phyloP scores from a whole-genome alignment of 2,329 filamentous ascomycete genomes.

The Dactylellina haptotyla region DNA sequence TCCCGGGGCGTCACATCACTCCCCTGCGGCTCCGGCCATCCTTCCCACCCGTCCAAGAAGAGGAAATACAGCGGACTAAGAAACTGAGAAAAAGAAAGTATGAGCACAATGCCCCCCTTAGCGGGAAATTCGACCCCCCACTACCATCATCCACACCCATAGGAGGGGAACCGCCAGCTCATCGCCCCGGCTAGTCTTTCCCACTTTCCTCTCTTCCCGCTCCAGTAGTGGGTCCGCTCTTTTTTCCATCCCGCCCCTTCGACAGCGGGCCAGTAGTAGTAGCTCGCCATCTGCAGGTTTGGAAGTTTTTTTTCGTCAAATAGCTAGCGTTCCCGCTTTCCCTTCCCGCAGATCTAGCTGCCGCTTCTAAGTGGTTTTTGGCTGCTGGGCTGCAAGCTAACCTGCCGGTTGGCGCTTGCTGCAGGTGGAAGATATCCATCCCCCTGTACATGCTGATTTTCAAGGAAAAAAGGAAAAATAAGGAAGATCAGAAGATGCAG shows the following conservation, averaged over 20 bases:
- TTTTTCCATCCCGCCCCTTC: neutral
- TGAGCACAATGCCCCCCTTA: conserved; percentile 1
- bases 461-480: conserved; percentile 8
- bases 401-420: conserved; percentile 4
- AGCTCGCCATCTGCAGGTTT: no score
- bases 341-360: conserved; percentile 48
- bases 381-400: conserved; percentile 7
- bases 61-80: conserved; percentile 4
- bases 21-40: conserved; percentile 2
- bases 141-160: conserved; percentile 7
- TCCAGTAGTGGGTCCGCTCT: conserved; percentile 43
- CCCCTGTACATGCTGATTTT: neutral
- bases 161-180: conserved; percentile 25
- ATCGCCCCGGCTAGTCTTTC: conserved; percentile 52
- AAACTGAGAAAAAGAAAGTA: conserved; percentile 25
- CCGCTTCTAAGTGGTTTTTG: no score
- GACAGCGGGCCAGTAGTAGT: neutral
- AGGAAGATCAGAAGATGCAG: neutral
- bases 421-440: conserved; percentile 1
- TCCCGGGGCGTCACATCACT: no score
- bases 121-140: conserved; percentile 24
- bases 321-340: conserved; percentile 42
- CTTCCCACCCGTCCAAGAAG: conserved; percentile 12
- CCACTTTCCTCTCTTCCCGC: conserved; percentile 1
- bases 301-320: neutral